These are phyloP conservation scores for Gossypium gossypioides DNA, from an alignment of 441 rosid species.

Conservation along the genomic window DNA sequence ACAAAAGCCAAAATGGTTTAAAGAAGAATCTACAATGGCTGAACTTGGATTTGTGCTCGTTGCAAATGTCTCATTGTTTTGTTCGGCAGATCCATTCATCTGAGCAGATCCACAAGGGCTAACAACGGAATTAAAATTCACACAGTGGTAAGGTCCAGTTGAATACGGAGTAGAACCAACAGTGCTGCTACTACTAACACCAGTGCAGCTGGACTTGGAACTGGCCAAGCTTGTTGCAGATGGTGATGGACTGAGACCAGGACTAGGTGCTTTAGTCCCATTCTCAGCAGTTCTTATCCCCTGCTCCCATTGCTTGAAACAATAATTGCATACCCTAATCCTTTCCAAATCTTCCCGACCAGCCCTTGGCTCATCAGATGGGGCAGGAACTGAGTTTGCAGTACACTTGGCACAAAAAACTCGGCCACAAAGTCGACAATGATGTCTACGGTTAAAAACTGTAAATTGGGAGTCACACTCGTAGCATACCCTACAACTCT, in stretches of 20 bases:
- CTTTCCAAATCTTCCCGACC: conserved; percentile 38
- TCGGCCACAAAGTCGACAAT: conserved; percentile 66
- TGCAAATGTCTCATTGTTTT: conserved; percentile 26
- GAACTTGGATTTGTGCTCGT: conserved; percentile 23
- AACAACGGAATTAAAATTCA: conserved; percentile 27
- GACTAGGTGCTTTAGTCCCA: conserved; percentile 35
- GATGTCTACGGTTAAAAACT: conserved; percentile 53
- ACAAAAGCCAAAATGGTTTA: conserved; percentile 34
- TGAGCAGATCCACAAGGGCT: conserved; percentile 26
- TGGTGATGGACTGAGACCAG: conserved; percentile 46
- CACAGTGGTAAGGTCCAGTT: conserved; percentile 36
- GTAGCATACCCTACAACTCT: conserved; percentile 67
- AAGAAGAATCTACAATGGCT: conserved; percentile 26
- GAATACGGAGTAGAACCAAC: conserved; percentile 35
- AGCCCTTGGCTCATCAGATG: conserved; percentile 33
- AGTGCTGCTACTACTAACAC: conserved; percentile 42
- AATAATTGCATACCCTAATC: conserved; percentile 59
- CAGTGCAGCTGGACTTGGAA: conserved; percentile 40
- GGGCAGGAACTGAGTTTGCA: conserved; percentile 43
- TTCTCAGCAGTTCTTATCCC: conserved; percentile 31
- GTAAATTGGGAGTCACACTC: conserved; percentile 65
- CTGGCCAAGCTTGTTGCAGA: conserved; percentile 51
- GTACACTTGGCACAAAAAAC: conserved; percentile 69
- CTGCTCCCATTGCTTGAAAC: conserved; percentile 59
- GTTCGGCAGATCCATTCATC: conserved; percentile 32